Percentiles rank a stretch among this genome's conserved stretches.
Conservation (phyloP, 2,329 filamentous ascomycete genomes). For the Colletotrichum tamarilloi region DNA sequence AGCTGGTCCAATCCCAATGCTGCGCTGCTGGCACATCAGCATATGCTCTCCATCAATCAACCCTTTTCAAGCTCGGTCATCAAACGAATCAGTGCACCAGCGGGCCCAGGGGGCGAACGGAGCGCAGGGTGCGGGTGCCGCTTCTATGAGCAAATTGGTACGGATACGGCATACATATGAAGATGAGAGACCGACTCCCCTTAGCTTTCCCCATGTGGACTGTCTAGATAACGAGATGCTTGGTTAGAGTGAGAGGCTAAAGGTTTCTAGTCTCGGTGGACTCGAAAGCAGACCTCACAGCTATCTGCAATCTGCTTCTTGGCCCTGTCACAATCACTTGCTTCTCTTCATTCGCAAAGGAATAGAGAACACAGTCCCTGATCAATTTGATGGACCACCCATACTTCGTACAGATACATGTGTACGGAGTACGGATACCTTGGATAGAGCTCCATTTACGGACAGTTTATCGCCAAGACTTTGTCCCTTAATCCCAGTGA, state of each 20-base stretch:
- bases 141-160: not conserved
- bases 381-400: too few species aligned
- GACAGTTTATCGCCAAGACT: conserved; percentile 21
- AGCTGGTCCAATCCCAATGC: conserved; percentile 9
- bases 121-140: conserved; percentile 3
- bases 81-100: conserved; percentile 28
- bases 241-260: not conserved
- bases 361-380: too few species aligned
- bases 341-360: too few species aligned
- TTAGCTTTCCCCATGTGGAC: not conserved
- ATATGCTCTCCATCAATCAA: conserved; percentile 9
- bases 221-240: not conserved
- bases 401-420: not conserved
- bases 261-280: not conserved
- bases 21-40: conserved; percentile 1
- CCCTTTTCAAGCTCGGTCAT: conserved; percentile 26
- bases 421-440: not conserved
- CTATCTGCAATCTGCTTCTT: not conserved
- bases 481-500: conserved; percentile 16
- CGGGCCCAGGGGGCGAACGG: conserved; percentile 10
- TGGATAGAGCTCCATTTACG: not conserved
- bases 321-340: not conserved
- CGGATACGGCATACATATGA: not conserved
- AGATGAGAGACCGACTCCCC: not conserved
- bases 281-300: not conserved